Evolutionary conservation across 2,329 filamentous ascomycete species (phyloP), one percentile per base, ranked within the genome.

Genomic region (Ophiostoma montium): DNA sequence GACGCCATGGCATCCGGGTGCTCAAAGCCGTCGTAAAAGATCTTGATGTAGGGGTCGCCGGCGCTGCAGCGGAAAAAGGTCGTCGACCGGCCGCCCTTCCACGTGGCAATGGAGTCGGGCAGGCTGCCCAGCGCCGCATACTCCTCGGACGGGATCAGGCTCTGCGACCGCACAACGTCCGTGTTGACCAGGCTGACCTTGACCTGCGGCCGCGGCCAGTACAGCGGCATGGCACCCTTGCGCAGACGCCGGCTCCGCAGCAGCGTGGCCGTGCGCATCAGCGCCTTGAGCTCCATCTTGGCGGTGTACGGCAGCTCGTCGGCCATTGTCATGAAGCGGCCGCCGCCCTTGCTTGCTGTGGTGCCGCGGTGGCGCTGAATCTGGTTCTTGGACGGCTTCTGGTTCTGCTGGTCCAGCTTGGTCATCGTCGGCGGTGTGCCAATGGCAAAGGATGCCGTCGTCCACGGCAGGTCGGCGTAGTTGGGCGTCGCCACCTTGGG

Each of bases 11-110:
- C 2, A 1, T 27, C 16, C 19, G 3, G 35, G 23, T 18, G 27
- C 9, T 56, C 55, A 16, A 35, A 46, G 33, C 51, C 41, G 6
- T 58, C 56, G 52, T 67, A 67, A 8, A 56, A 55, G 35, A 73
- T 61, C 16, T 62, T 61, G 55, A 79, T 78, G 49, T 69, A 68
- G 0, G 75, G 75, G 51, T 78, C 72, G 3, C 71, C 67, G 1
- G 60, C 56, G 35, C 70, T 56, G 35, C 70, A 62, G 3, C 60
- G 51, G 21, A 16, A 67, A 53, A 46, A 63, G 18, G 35, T 44
- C 12, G 39, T 30, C 7, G 31, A 44, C 12, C 30, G 47, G 13
- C 38, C 38, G n/a, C 19, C 32, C 21, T 44, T 30, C 42, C 42
- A 30, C 7, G 46, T 35, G 8, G 36, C 36, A 16, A 19, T 31